Conservation (phyloP, 1,139 yeast genomes). For the Lodderomyces metapsilosis region DNA sequence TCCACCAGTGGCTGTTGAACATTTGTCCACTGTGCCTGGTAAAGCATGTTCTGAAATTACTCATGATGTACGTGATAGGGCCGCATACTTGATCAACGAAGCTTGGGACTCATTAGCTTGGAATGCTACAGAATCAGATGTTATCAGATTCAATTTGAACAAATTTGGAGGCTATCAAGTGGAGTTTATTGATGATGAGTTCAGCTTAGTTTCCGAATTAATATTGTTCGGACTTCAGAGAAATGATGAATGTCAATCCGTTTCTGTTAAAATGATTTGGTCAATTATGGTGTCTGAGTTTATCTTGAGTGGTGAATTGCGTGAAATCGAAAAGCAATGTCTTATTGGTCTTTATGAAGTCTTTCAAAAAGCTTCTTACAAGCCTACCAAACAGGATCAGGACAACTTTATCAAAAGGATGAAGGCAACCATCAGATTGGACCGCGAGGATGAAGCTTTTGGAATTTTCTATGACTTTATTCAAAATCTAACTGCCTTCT, state of each 20-base stretch:
- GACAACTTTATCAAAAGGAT: constrained; percentile 50
- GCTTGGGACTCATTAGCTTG: constrained; percentile 78
- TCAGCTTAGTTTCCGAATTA: constrained; percentile 62
- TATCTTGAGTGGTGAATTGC: constrained; percentile 57
- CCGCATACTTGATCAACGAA: constrained; percentile 54
- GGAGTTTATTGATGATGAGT: constrained; percentile 55
- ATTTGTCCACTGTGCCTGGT: constrained; percentile 68
- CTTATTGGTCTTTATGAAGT: constrained; percentile 63
- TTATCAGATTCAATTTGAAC: constrained; percentile 57
- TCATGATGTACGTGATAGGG: constrained; percentile 60
- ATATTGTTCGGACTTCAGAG: constrained; percentile 70
- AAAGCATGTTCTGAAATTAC: constrained; percentile 68
- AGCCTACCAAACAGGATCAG: constrained; percentile 59
- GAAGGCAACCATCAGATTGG: constrained; percentile 53
- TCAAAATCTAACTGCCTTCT: constrained; percentile 59
- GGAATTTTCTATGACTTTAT: constrained; percentile 51
- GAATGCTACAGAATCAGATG: constrained; percentile 61
- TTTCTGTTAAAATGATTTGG: constrained; percentile 72
- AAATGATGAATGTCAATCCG: constrained; percentile 58
- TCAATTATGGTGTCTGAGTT: constrained; percentile 68
- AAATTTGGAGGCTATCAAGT: constrained; percentile 74
- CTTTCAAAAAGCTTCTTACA: constrained; percentile 55
- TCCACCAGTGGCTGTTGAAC: constrained; percentile 61
- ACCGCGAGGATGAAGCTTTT: constrained; percentile 67
- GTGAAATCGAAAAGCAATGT: constrained; percentile 59